These are phyloP conservation scores for Tephrocybe sp. DNA, from an alignment of 768 basidiomycete genomes.

Conservation along the genomic window DNA sequence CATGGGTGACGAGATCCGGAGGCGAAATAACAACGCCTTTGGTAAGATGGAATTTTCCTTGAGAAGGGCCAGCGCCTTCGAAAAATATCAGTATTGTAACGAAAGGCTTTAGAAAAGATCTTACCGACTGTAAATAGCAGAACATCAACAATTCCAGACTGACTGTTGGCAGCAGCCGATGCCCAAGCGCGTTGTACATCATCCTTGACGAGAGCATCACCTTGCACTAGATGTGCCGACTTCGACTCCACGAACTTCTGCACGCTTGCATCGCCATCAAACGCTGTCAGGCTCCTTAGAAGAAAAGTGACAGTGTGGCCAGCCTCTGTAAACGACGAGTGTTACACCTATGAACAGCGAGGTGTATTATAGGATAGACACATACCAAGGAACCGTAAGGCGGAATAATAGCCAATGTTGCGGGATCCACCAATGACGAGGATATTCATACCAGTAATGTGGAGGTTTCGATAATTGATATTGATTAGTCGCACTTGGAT, in stretches of 20 bases:
- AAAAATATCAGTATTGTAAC: not conserved
- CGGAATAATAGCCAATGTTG: conserved; percentile 4
- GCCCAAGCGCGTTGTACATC: conserved; percentile 56
- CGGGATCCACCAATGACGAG: conserved; percentile 1
- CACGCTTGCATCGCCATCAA: conserved; percentile 51
- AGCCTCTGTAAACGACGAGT: conserved; percentile 32
- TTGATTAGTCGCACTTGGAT: not conserved
- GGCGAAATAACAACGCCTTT: conserved; percentile 51
- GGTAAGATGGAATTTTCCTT: conserved; percentile 33
- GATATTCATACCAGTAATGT: not conserved
- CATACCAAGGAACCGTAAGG: conserved; percentile 3
- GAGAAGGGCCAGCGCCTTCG: not conserved
- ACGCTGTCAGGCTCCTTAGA: conserved; percentile 47
- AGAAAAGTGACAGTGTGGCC: conserved; percentile 66
- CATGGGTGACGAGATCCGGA: conserved; percentile 55
- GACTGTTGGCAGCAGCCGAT: conserved; percentile 30
- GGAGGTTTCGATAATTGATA: not conserved
- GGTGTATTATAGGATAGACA: not conserved
- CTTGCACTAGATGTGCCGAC: conserved; percentile 52
- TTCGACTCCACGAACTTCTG: conserved; percentile 47
- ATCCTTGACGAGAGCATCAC: conserved; percentile 53
- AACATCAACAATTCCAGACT: conserved; percentile 38
- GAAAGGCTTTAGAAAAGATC: conserved; percentile 12
- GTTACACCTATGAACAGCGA: not conserved
- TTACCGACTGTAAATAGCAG: conserved; percentile 62